Conservation (phyloP, 2,329 filamentous ascomycete species). For the Ophiobolus disseminans region DNA sequence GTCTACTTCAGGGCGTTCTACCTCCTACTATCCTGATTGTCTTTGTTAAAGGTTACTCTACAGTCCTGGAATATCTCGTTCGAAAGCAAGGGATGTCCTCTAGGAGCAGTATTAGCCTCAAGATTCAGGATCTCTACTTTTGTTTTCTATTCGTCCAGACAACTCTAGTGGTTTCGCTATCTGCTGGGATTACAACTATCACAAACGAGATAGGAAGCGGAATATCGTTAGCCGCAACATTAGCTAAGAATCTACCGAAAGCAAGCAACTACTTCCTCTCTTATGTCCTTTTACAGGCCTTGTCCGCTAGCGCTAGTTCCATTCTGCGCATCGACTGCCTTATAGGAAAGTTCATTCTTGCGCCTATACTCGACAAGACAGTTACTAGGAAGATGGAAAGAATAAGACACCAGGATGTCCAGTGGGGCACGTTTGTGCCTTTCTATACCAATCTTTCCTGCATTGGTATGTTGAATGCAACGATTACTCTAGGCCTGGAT, state of each 20-base stretch:
- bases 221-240: conserved; percentile 9
- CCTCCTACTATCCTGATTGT: conserved; percentile 4
- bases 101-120: conserved; percentile 11
- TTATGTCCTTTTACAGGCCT: conserved; percentile 18
- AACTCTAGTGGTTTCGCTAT: conserved; percentile 14
- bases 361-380: conserved; percentile 13
- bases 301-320: conserved; percentile 15
- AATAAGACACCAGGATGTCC: conserved; percentile 5
- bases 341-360: conserved; percentile 6
- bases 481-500: background rate
- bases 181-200: conserved; percentile 17
- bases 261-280: conserved; percentile 26
- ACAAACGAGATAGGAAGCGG: conserved; percentile 7
- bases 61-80: conserved; percentile 6
- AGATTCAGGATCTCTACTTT: conserved; percentile 22
- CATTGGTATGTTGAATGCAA: conserved; percentile 12
- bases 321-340: conserved; percentile 9
- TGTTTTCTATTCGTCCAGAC: conserved; percentile 18
- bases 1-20: conserved; percentile 13
- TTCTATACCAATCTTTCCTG: conserved; percentile 22
- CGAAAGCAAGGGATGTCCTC: conserved; percentile 8
- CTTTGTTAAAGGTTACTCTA: conserved; percentile 8
- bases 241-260: conserved; percentile 25
- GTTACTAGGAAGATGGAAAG: conserved; percentile 11
- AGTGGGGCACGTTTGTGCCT: conserved; percentile 17